Evolutionary conservation across 768 basidiomycete genomes (phyloP).

Genomic region (Termitomyces sp.): DNA sequence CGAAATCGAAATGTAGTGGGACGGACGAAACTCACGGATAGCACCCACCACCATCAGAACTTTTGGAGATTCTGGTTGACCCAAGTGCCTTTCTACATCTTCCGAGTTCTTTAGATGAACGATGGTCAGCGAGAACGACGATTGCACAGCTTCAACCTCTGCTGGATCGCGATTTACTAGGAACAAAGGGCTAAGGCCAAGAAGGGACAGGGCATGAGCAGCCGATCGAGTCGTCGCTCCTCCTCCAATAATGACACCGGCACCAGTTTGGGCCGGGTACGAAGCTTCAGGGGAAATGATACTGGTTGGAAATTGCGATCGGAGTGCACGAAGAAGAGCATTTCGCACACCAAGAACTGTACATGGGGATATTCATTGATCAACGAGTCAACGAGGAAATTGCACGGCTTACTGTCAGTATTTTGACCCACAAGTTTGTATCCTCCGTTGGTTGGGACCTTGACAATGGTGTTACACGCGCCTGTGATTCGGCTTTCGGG

Average conservation of each 20-base stretch:
- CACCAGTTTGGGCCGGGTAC: slow-evolving; percentile 13
- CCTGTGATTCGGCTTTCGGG: slow-evolving; percentile 26
- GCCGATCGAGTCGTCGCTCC: slow-evolving; percentile 35
- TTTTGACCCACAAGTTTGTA: slow-evolving; percentile 31
- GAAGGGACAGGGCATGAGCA: slow-evolving; percentile 37
- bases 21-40: slow-evolving; percentile 22
- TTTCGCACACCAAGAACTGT: slow-evolving; percentile 30
- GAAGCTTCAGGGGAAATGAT: slow-evolving; percentile 18
- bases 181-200: slow-evolving; percentile 53
- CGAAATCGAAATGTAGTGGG: background rate
- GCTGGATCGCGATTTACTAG: slow-evolving; percentile 26
- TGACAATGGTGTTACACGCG: slow-evolving; percentile 33
- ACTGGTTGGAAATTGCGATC: slow-evolving; percentile 18
- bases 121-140: slow-evolving; percentile 21
- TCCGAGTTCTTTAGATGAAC: slow-evolving; percentile 27
- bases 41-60: slow-evolving; percentile 32
- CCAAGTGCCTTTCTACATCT: slow-evolving; percentile 26
- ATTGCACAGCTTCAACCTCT: slow-evolving; percentile 26
- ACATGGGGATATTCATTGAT: background rate
- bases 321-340: slow-evolving; percentile 25
- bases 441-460: slow-evolving; percentile 21
- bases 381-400: background rate
- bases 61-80: slow-evolving; percentile 15
- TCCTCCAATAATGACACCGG: slow-evolving; percentile 33
- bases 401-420: slow-evolving; percentile 25